Base-by-base conservation (phyloP, 768 basidiomycete species). In the Coprinopsis marcescibilis region DNA sequence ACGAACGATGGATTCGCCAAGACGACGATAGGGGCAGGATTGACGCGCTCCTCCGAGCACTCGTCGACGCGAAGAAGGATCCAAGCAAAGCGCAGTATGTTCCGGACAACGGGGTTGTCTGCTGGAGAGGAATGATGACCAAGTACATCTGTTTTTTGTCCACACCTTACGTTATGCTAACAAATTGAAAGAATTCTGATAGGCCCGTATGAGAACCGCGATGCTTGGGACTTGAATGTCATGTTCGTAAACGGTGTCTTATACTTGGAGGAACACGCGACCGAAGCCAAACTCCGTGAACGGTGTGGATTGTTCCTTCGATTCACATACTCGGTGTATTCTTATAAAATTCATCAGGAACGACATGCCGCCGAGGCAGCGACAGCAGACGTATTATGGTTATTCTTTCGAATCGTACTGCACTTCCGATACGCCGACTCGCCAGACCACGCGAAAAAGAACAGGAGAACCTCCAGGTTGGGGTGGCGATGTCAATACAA, bases 321-420 rank as follows among this genome's bases (percentile, higher is more conserved):
- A 21, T 48, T 32, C 15, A 19, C 0, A 11, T 5, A 48, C n/a
- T n/a, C n/a, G n/a, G n/a, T n/a, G n/a, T n/a, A 10, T 4, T 17
- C 26, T 19, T 27, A 12, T n/a, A 41, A 33, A 26, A 3, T 27
- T 41, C n/a, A 21, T 33, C 24, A 91, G 90, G 58, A 77, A 85
- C 44, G 67, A 83, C 48, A 72, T 84, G 65, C 65, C 75, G n/a
- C 75, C 78, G 10, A 75, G 75, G 11, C 83, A 85, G 24, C 77
- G 76, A 1, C 65, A 73, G 20, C 78, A 82, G 57, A 74, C 75
- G 7, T 94, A 94, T 62, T 89, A 83, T 60, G 91, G 89, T 14
- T 93, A 93, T 62, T 77, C 89, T 0, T 94, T 94, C 54, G 91
- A 94, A 60, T 86, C 89, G 13, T 94, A 83, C 56, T 90, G 87